Evolutionary conservation across 148 eudicot species (phyloP).

Genomic region (Chenopodium quinoa): DNA sequence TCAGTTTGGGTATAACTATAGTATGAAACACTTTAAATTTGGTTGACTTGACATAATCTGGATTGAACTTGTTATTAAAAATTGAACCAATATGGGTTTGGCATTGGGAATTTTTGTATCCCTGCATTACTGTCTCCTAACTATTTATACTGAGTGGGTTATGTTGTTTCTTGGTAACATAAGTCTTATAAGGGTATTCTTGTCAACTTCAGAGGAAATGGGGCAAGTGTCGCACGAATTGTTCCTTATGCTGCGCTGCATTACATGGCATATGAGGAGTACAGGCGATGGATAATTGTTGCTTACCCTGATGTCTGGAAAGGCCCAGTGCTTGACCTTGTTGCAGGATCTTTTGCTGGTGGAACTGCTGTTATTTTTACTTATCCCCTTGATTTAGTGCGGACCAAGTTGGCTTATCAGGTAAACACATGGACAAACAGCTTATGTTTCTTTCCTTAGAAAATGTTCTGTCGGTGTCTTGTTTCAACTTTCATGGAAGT

Average conservation of each 20-base stretch:
- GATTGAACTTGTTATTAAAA: background rate
- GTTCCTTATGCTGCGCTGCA: slow-evolving; percentile 98
- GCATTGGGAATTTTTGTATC: background rate
- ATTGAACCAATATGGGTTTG: background rate
- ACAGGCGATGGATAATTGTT: slow-evolving; percentile 71
- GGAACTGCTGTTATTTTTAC: slow-evolving; percentile 98
- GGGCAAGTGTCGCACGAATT: slow-evolving; percentile 91
- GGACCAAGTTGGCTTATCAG: slow-evolving; percentile 96
- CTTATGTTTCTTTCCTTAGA: background rate
- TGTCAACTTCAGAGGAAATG: slow-evolving; percentile 73
- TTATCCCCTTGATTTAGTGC: slow-evolving; percentile 93
- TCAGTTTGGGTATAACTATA: background rate
- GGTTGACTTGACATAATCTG: background rate
- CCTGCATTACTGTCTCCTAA: background rate
- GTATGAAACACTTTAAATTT: background rate
- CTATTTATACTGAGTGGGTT: background rate
- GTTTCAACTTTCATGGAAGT: background rate
- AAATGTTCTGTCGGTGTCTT: background rate
- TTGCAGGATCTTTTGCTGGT: slow-evolving; percentile 97
- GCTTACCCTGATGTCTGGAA: slow-evolving; percentile 56
- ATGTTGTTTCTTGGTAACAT: background rate
- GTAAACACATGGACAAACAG: slow-evolving; percentile 34
- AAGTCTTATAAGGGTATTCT: background rate
- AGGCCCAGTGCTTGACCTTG: slow-evolving; percentile 91
- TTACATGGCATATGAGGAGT: slow-evolving; percentile 93